Conservation (phyloP, 2,329 filamentous ascomycete genomes). For the Cercospora sp. region DNA sequence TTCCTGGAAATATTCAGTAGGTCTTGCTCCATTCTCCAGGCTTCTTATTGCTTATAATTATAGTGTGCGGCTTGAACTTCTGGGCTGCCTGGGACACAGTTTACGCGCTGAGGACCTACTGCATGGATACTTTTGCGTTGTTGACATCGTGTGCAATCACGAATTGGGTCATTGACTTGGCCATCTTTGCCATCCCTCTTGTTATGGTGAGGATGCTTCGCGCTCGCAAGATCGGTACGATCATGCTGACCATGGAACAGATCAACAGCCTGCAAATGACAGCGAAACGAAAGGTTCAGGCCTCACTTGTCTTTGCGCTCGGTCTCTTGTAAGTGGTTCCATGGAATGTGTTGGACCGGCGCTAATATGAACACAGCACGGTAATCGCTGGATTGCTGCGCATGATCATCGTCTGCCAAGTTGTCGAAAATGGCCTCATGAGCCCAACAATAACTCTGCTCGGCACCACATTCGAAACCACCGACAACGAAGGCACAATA, state of each 20-base stretch:
- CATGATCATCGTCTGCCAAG: constrained; percentile 19
- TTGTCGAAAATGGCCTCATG: constrained; percentile 13
- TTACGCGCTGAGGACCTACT: constrained; percentile 14
- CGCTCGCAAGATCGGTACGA: background rate
- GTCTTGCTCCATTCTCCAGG: background rate
- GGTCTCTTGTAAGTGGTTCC: constrained; percentile 19
- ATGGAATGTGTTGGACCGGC: background rate
- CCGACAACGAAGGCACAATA: constrained; percentile 17
- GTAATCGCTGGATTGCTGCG: constrained; percentile 20
- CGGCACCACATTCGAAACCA: constrained; percentile 11
- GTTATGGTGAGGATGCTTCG: constrained; percentile 14
- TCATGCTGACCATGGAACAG: background rate
- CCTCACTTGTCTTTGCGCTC: constrained; percentile 18
- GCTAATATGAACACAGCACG: constrained; percentile 3
- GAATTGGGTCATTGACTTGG: constrained; percentile 19
- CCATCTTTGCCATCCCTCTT: constrained; percentile 18
- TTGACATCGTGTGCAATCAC: constrained; percentile 15
- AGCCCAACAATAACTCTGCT: constrained; percentile 13
- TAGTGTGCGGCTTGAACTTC: constrained; percentile 19
- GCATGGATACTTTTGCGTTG: constrained; percentile 20
- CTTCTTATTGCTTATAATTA: background rate
- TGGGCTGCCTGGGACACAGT: constrained; percentile 20
- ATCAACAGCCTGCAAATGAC: constrained; percentile 18
- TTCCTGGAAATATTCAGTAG: constrained; percentile 19
- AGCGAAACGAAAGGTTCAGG: constrained; percentile 17